A percentile compares a stretch with the other conserved stretches of the same genome.
Conservation (phyloP, 345 rosid genomes). For the Anastatica hierochuntica region DNA sequence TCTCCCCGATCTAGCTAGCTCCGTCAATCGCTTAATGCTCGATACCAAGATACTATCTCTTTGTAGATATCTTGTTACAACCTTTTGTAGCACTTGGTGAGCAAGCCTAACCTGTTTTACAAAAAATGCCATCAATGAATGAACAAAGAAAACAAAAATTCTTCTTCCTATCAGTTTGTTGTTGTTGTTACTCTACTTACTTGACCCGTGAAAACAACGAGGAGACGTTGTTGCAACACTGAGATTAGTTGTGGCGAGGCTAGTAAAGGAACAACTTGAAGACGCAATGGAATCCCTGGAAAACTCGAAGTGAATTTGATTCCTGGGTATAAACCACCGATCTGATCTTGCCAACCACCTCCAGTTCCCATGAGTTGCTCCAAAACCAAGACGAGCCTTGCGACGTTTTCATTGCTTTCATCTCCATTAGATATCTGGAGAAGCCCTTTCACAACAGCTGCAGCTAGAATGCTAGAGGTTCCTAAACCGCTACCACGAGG, state of each 20-base stretch:
- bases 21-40: conserved; percentile 76
- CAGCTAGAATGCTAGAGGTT: conserved; percentile 94
- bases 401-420: conserved; percentile 71
- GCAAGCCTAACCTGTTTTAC: conserved; percentile 76
- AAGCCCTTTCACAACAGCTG: conserved; percentile 89
- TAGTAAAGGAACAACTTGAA: conserved; percentile 73
- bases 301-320: conserved; percentile 81
- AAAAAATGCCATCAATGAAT: background rate
- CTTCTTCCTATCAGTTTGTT: background rate
- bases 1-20: conserved; percentile 75
- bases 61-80: conserved; percentile 67
- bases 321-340: conserved; percentile 86
- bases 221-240: conserved; percentile 72
- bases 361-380: conserved; percentile 99
- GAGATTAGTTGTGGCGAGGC: conserved; percentile 50
- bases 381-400: conserved; percentile 77
- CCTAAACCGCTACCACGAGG: conserved; percentile 98
- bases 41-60: conserved; percentile 76
- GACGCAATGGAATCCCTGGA: conserved; percentile 85
- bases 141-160: background rate
- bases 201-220: conserved; percentile 90
- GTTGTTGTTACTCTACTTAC: conserved; percentile 36
- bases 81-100: conserved; percentile 87
- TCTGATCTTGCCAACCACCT: conserved; percentile 99
- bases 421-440: conserved; percentile 66